These are phyloP conservation scores for Casuarina cunninghamiana DNA, from an alignment of 306 rosid species.

Conservation along the genomic window DNA sequence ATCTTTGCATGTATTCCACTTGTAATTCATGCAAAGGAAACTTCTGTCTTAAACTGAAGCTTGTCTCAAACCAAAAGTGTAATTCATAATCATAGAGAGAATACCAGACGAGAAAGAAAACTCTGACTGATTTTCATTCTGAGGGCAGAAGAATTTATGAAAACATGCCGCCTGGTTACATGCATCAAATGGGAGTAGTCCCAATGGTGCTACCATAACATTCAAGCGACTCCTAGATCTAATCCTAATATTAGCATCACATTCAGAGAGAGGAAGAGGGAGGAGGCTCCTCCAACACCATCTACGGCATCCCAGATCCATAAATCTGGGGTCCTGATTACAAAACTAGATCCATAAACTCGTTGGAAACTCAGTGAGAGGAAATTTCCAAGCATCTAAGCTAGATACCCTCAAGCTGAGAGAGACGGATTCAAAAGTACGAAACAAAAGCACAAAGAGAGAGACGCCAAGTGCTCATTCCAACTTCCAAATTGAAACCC, in stretches of 20 bases:
- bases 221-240: background rate
- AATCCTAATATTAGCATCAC: background rate
- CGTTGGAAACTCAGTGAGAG: background rate
- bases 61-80: background rate
- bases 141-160: background rate
- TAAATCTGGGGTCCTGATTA: background rate
- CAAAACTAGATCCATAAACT: conserved; percentile 1
- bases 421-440: background rate
- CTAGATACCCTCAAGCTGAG: background rate
- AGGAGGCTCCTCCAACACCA: background rate
- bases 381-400: background rate
- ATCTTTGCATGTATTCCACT: background rate
- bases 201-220: background rate
- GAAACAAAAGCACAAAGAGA: background rate
- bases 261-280: background rate
- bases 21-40: background rate
- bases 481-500: background rate
- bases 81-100: background rate
- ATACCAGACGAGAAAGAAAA: background rate
- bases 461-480: background rate
- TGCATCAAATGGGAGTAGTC: background rate
- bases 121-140: background rate
- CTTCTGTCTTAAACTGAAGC: background rate
- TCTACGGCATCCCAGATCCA: background rate
- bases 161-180: background rate